Conservation (phyloP, 768 basidiomycete genomes). For the Pleurotus pulmonarius region DNA sequence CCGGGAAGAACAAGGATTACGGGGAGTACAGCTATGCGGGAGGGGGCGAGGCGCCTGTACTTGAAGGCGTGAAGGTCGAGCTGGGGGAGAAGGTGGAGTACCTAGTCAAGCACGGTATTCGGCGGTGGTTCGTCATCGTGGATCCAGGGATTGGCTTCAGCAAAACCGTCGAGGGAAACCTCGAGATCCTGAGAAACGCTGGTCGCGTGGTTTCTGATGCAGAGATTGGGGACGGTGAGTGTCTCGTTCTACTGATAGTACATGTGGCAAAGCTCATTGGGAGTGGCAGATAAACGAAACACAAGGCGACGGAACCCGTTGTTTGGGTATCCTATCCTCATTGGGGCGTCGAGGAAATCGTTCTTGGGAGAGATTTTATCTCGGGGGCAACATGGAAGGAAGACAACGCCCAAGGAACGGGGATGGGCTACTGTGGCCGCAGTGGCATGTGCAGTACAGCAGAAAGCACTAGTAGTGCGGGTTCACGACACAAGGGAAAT, state of each 20-base stretch:
- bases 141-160: constrained; percentile 97
- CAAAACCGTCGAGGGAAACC: constrained; percentile 74
- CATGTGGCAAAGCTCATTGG: not conserved
- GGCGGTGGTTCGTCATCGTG: constrained; percentile 84
- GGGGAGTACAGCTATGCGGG: constrained; percentile 38
- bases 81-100: constrained; percentile 63
- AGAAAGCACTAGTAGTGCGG: constrained; percentile 67
- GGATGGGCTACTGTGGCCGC: constrained; percentile 78
- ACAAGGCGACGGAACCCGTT: constrained; percentile 41
- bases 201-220: constrained; percentile 41
- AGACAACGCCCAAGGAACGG: constrained; percentile 63
- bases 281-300: constrained; percentile 6
- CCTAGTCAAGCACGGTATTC: constrained; percentile 68
- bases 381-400: constrained; percentile 43
- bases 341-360: constrained; percentile 82
- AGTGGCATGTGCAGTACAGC: constrained; percentile 70
- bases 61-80: constrained; percentile 69
- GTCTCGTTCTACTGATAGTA: not conserved
- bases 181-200: constrained; percentile 57
- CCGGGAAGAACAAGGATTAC: constrained; percentile 70
- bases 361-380: constrained; percentile 71
- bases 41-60: constrained; percentile 36
- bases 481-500: constrained; percentile 81
- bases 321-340: constrained; percentile 58
- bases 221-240: constrained; percentile 25